phyloP scores from a whole-genome alignment of 2,329 filamentous ascomycete species.

The Kalmusia sp. region DNA sequence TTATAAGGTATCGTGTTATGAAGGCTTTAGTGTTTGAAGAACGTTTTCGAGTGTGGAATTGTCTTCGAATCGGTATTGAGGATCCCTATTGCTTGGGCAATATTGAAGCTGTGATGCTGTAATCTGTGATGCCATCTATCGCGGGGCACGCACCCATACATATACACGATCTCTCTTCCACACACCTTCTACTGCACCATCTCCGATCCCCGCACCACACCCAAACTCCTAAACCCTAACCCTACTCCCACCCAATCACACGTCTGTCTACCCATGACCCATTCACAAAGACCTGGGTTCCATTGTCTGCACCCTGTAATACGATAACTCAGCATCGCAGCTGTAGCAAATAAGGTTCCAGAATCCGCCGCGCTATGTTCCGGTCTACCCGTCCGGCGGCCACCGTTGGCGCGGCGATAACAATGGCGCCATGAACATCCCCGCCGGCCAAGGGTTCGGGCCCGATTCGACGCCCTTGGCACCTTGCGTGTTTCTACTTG shows the following conservation, averaged over 20 bases:
- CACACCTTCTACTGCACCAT: not conserved
- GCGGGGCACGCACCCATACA: not conserved
- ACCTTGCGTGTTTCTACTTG: not conserved
- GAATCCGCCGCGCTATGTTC: not conserved
- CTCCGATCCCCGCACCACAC: not conserved
- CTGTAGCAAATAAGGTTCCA: slow-evolving; percentile 4
- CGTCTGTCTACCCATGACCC: not conserved
- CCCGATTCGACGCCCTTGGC: slow-evolving; percentile 1
- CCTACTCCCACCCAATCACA: not conserved
- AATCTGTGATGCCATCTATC: not conserved
- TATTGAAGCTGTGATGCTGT: not conserved
- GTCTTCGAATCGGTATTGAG: not conserved
- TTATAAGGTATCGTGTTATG: not conserved
- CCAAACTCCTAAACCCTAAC: not conserved
- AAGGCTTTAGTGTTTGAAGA: not conserved
- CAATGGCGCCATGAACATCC: not conserved
- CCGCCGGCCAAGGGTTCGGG: not conserved
- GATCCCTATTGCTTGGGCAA: not conserved
- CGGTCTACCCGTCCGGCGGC: not conserved
- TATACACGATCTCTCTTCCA: not conserved
- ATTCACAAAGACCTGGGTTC: too few species aligned
- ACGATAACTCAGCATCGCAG: slow-evolving; percentile 3
- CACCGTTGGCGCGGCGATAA: slow-evolving; percentile 8
- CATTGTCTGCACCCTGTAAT: not conserved
- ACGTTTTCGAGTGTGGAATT: not conserved